Evolutionary conservation across 352 stramenopile species (phyloP).

Genomic region (Pythium aquatile): DNA sequence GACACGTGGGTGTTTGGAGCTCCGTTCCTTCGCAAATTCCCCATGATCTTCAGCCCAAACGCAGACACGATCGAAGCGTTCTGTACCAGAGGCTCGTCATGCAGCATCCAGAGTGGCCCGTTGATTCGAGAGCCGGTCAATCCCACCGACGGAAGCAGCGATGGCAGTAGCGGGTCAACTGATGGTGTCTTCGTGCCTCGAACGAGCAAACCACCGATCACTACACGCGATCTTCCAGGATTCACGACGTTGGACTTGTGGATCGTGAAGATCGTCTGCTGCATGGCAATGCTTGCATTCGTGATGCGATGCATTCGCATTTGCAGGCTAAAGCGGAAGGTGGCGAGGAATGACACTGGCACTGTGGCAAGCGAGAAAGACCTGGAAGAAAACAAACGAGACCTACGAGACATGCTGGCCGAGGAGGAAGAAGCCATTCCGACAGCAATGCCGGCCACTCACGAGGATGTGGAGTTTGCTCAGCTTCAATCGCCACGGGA

Average conservation of each 20-base stretch:
- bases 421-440: not conserved
- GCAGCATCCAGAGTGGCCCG: not conserved
- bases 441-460: not conserved
- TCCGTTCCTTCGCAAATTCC: conserved; percentile 15
- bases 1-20: not conserved
- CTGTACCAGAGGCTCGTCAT: not conserved
- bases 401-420: not conserved
- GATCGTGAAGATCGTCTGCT: not conserved
- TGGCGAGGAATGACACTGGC: not conserved
- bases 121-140: not conserved
- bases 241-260: not conserved
- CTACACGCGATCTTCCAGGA: not conserved
- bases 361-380: conserved; percentile 17
- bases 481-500: not conserved
- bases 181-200: not conserved
- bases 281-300: not conserved
- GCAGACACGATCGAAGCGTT: not conserved
- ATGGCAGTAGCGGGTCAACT: not conserved
- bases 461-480: not conserved
- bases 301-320: not conserved
- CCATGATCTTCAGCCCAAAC: not conserved
- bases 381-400: conserved; percentile 9
- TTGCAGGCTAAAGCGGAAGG: not conserved
- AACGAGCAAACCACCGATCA: not conserved
- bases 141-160: not conserved